Conservation (phyloP, 495 filamentous ascomycete species). For the Penicillium desertorum region DNA sequence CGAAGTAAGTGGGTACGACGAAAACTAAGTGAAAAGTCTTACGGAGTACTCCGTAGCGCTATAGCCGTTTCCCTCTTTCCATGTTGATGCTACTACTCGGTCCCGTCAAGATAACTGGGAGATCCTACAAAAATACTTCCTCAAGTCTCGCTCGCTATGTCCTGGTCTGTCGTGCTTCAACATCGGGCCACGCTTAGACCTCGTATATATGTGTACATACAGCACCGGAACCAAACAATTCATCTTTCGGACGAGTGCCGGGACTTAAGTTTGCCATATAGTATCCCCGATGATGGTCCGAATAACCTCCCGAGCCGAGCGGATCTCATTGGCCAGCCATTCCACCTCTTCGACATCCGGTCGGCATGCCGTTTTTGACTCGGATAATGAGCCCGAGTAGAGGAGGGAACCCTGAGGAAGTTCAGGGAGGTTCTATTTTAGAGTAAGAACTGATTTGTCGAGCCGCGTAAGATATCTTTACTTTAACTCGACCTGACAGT, state of each 20-base stretch:
- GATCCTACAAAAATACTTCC: background rate
- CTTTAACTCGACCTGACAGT: background rate
- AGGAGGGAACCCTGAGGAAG: background rate
- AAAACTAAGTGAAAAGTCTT: background rate
- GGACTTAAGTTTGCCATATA: constrained; percentile 1
- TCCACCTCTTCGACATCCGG: background rate
- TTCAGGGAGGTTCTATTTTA: background rate
- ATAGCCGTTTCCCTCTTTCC: background rate
- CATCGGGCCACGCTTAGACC: background rate
- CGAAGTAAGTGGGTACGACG: constrained; percentile 1
- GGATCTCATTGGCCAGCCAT: background rate
- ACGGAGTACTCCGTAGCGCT: background rate
- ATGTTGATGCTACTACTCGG: background rate
- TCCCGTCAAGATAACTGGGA: background rate
- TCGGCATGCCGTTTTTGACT: constrained; percentile 17
- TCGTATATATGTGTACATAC: constrained; percentile 1
- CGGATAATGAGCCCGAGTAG: background rate
- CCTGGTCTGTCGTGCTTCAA: background rate
- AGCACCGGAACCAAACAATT: constrained; percentile 4
- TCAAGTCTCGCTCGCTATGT: background rate
- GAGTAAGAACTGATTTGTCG: background rate
- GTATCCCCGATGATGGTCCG: constrained; percentile 23
- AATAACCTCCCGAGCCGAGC: constrained; percentile 19
- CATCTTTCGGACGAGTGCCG: constrained; percentile 16
- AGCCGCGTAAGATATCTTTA: too few species aligned